Evolutionary conservation across 495 filamentous ascomycete species (phyloP), one percentile per base, ranked within the genome.

Genomic region (Arthonia radiata): DNA sequence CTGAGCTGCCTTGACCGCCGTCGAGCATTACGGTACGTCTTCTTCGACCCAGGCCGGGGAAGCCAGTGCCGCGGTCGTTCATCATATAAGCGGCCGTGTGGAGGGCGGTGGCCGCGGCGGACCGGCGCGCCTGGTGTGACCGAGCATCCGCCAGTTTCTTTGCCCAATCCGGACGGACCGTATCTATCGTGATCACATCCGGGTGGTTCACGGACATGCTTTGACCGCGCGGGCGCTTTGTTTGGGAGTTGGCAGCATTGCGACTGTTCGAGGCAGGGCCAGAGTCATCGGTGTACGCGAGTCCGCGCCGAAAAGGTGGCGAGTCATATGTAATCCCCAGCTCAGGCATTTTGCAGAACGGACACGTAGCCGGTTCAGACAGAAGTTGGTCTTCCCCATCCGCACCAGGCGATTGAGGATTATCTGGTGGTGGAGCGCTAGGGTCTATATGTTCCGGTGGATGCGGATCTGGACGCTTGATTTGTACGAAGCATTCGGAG

Each of bases 401-500:
- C 15, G 44, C 46, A 43, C 41, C 49, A 18, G 43, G 46, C 5
- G 32, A 16, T 22, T 17, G 24, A 12, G 32, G 22, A 12, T 29
- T 24, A 13, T 52, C 26, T 32, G 50, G 31, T 40, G 52, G 25
- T 12, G 56, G 23, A 33, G 52, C 35, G 47, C 64, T 49, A 37
- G 57, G 30, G 27, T 63, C 48, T 35, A 74, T 67, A 28, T 90
- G 79, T 45, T 97, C 86, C 7, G 86, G 86, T 23, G 78, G 71
- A 50, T 97, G 86, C 9, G 86, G 86, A 39, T 97, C 86, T 5
- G 83, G 78, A 14, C 86, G 66, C 53, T 91, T 97, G 43, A 97
- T 97, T 43, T 97, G 86, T 5, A 97, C 89, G 39, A 97, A 97
- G 44, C 86, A 97, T 52, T 97, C 86, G 25, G 86, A 94, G 53